These are phyloP conservation scores for Aspergillus chevalieri DNA, from an alignment of 2,329 filamentous ascomycete genomes.

Conservation along the genomic window DNA sequence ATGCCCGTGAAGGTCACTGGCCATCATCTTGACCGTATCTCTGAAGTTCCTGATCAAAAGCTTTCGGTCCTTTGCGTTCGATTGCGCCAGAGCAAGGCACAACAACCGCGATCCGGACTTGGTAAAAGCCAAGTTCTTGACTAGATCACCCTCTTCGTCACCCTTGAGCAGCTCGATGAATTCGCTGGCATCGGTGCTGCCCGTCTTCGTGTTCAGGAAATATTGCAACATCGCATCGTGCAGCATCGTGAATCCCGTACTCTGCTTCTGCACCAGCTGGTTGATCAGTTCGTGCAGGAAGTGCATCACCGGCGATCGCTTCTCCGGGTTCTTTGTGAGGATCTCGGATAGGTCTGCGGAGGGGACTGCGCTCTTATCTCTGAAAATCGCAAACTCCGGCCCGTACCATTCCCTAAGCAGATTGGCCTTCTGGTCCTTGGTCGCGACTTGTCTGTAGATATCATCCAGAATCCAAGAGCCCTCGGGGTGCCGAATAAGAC, in stretches of 20 bases:
- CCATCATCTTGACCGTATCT: conserved; percentile 79
- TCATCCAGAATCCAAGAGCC: conserved; percentile 97
- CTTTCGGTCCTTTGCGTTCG: conserved; percentile 87
- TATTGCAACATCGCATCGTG: conserved; percentile 99
- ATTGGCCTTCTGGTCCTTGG: conserved; percentile 74
- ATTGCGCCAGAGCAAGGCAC: conserved; percentile 74
- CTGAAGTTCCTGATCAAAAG: conserved; percentile 83
- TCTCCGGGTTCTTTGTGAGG: conserved; percentile 70
- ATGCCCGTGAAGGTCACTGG: conserved; percentile 71
- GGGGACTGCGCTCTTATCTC: conserved; percentile 48
- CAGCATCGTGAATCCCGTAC: conserved; percentile 93
- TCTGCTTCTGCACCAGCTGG: conserved; percentile 88
- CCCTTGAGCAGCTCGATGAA: conserved; percentile 88
- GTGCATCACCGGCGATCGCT: conserved; percentile 79
- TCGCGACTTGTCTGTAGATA: conserved; percentile 84
- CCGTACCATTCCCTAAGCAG: conserved; percentile 95
- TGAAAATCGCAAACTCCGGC: conserved; percentile 80
- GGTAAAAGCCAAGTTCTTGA: conserved; percentile 96
- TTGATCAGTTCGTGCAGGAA: conserved; percentile 83
- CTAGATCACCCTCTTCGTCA: conserved; percentile 80
- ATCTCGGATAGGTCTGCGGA: conserved; percentile 68
- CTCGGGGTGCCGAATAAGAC: conserved; percentile 91
- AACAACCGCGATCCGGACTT: conserved; percentile 77
- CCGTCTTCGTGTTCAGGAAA: conserved; percentile 71
- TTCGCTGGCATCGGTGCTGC: conserved; percentile 74